phyloP scores from a whole-genome alignment of 768 basidiomycete genomes.

The Leucosporidium scottii region DNA sequence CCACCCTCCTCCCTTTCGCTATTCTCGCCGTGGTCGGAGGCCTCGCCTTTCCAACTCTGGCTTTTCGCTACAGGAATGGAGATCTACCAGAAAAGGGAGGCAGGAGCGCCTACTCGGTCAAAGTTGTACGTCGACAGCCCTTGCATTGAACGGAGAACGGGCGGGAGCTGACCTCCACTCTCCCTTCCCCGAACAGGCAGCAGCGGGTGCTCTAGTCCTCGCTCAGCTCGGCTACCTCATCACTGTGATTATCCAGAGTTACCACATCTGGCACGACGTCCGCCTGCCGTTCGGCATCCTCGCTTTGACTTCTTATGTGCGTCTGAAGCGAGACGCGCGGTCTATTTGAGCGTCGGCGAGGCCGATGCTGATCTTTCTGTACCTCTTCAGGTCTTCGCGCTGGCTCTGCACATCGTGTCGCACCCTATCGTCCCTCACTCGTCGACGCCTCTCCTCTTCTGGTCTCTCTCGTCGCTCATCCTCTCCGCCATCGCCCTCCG shows the following conservation, averaged over 20 bases:
- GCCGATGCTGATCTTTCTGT: background rate
- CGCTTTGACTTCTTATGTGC: constrained; percentile 8
- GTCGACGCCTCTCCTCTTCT: constrained; percentile 59
- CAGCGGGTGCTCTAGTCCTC: background rate
- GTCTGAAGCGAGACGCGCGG: background rate
- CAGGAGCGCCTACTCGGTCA: constrained; percentile 13
- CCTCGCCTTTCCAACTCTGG: constrained; percentile 3
- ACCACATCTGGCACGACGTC: constrained; percentile 1
- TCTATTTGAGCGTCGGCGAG: background rate
- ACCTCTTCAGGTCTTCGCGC: constrained; percentile 21
- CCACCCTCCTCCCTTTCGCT: constrained; percentile 5
- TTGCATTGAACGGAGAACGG: background rate
- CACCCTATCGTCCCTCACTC: constrained; percentile 30
- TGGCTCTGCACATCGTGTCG: constrained; percentile 21
- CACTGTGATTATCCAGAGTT: constrained; percentile 11
- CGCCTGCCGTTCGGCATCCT: constrained; percentile 18
- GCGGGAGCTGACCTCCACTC: background rate
- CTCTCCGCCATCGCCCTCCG: constrained; percentile 55
- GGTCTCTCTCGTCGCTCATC: constrained; percentile 65
- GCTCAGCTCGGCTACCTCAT: constrained; percentile 19
- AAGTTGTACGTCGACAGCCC: constrained; percentile 13
- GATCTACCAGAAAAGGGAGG: constrained; percentile 8
- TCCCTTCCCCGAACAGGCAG: background rate
- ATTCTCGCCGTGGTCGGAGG: constrained; percentile 17
- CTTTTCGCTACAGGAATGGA: constrained; percentile 12